These are phyloP conservation scores for Cystobasidiaceae sp. DNA, from an alignment of 1,284 basidiomycete species.

Conservation along the genomic window DNA sequence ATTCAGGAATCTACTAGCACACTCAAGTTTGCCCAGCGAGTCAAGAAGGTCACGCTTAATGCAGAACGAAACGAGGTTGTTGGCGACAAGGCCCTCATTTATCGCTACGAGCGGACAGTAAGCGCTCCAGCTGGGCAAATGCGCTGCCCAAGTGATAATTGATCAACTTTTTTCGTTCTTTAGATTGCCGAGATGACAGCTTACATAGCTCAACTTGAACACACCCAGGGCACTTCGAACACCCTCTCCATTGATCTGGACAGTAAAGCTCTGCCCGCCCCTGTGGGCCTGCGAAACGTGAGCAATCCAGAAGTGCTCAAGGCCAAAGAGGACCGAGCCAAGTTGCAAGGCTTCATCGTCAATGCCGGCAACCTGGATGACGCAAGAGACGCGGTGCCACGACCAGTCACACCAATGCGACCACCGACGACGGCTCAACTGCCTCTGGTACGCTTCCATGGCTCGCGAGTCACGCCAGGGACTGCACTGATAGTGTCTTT, in stretches of 20 bases:
- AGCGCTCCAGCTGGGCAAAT: background rate
- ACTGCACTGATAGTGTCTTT: constrained; percentile 33
- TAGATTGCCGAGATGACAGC: constrained; percentile 36
- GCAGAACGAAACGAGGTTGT: constrained; percentile 90
- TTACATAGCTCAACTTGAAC: constrained; percentile 29
- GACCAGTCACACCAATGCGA: constrained; percentile 25
- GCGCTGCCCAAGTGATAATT: constrained; percentile 6
- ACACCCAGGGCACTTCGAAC: constrained; percentile 3
- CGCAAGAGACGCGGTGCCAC: constrained; percentile 2
- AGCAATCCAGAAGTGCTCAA: constrained; percentile 21
- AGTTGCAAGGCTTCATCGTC: constrained; percentile 27
- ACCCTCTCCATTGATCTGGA: background rate
- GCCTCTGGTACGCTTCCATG: constrained; percentile 24
- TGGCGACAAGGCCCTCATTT: constrained; percentile 82
- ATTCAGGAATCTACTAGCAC: constrained; percentile 41
- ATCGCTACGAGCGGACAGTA: constrained; percentile 59
- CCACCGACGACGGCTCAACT: constrained; percentile 7
- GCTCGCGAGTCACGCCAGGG: background rate
- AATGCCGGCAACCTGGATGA: constrained; percentile 27
- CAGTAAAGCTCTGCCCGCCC: constrained; percentile 24
- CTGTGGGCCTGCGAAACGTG: background rate
- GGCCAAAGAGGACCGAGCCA: constrained; percentile 29
- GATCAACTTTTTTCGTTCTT: constrained; percentile 38
- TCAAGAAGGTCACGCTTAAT: constrained; percentile 71
- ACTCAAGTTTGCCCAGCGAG: constrained; percentile 68